Base-by-base conservation (phyloP, 1,284 basidiomycete species). In the Ustilago esculenta region DNA sequence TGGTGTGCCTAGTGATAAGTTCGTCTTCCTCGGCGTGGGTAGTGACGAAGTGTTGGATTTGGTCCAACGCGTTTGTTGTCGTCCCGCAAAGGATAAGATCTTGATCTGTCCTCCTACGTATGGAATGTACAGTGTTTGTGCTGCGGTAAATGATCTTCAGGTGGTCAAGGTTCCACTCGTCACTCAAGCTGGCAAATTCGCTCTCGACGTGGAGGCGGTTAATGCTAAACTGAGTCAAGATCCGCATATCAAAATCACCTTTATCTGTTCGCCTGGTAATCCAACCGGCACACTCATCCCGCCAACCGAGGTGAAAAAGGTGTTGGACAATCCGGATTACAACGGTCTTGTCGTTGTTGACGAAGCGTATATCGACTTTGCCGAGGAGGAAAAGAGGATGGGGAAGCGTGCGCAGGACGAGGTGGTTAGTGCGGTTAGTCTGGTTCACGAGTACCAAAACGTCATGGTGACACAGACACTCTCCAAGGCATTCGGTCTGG, bases 361-460 rank as follows among this genome's bases (percentile, higher is more conserved):
- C 78, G 96, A 98, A 83, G 96, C 96, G 0, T 98, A 98, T 83
- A 92, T 98, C 77, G 96, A 98, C 82, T 99, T 98, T 79, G 79
- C 79, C n/a, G 73, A 78, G 46, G 75, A 78, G 48, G 75, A 81
- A 44, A 72, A 73, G 57, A 40, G 60, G 20, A 56, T 75, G 53
- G 73, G 73, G 29, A 70, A 58, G 52, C 56, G 78, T 21, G 17
- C 45, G 9, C 46, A 42, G 10, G 45, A 53, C 18, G 37, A 67
- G 34, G 86, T 86, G 9, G 84, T 86, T 34, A 91, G 88, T 45
- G 91, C 93, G 73, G 84, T 84, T 2, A 67, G 72, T 8, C 84
- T 98, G 20, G 85, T 96, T 45, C 85, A 88, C 56, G 87, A 92
- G 50, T 98, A 92, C 80, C 88, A 88, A 14, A 99, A 99, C 80